phyloP scores from a whole-genome alignment of 2,329 filamentous ascomycete species.

The Epichloe brachyelytri region DNA sequence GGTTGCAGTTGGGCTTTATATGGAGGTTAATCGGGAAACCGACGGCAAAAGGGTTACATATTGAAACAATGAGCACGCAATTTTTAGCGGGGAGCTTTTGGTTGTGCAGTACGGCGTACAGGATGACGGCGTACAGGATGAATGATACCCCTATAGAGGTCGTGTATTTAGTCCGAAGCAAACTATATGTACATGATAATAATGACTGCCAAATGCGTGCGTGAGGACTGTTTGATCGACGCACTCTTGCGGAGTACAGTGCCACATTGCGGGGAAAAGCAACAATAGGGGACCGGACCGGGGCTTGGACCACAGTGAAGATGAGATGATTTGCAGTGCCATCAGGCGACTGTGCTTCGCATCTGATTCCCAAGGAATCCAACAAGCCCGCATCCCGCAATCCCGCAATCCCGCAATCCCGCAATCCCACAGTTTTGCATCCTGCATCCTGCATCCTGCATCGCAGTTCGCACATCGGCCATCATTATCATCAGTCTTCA shows the following conservation, averaged over 20 bases:
- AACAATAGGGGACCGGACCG: background rate
- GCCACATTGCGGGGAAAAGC: constrained; percentile 5
- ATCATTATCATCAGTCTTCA: background rate
- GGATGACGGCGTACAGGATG: constrained; percentile 7
- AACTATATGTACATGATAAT: background rate
- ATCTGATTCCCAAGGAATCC: background rate
- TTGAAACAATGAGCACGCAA: background rate
- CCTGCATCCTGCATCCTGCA: too few species aligned
- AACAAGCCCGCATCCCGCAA: background rate
- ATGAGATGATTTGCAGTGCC: background rate
- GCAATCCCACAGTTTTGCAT: background rate
- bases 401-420: background rate
- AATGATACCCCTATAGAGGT: constrained; percentile 5
- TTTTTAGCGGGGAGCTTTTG: background rate
- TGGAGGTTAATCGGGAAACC: background rate
- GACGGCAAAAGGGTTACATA: background rate
- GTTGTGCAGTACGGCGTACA: constrained; percentile 3
- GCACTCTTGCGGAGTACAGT: background rate
- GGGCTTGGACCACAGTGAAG: background rate
- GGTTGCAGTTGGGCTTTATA: background rate
- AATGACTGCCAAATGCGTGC: background rate
- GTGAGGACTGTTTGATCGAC: background rate
- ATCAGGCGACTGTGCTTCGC: background rate
- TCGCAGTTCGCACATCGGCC: background rate
- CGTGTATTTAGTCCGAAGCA: background rate